These are phyloP conservation scores for Chaetomium olivaceum DNA, from an alignment of 2,329 filamentous ascomycete species.

Conservation along the genomic window DNA sequence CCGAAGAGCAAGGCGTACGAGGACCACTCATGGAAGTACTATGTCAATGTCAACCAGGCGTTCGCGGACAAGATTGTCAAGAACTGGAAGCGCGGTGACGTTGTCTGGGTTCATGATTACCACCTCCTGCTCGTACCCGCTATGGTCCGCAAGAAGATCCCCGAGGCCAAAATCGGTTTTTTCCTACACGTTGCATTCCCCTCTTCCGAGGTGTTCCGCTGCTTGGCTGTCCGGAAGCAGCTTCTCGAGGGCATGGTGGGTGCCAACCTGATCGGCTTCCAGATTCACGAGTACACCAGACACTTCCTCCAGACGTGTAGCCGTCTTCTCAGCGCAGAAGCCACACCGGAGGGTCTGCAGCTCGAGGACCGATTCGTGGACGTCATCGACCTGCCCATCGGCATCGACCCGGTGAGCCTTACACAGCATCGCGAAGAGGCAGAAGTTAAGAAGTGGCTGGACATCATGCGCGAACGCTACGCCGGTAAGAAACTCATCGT, in stretches of 20 bases:
- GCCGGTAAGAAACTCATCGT: conserved; percentile 88
- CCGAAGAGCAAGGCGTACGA: conserved; percentile 98
- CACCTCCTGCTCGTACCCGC: conserved; percentile 84
- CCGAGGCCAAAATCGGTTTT: conserved; percentile 93
- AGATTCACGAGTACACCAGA: conserved; percentile 87
- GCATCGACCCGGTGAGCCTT: conserved; percentile 81
- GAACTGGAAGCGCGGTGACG: conserved; percentile 90
- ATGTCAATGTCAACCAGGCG: conserved; percentile 86
- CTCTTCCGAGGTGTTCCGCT: conserved; percentile 93
- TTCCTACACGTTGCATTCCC: conserved; percentile 95
- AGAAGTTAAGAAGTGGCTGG: conserved; percentile 76
- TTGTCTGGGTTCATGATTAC: conserved; percentile 95
- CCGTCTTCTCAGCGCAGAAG: conserved; percentile 85
- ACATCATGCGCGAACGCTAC: conserved; percentile 79
- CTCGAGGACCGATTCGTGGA: conserved; percentile 93
- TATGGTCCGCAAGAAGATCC: conserved; percentile 87
- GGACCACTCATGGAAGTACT: conserved; percentile 95
- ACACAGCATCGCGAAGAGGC: conserved; percentile 67
- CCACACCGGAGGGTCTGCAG: conserved; percentile 82
- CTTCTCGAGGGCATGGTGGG: conserved; percentile 90
- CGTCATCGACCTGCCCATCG: conserved; percentile 81
- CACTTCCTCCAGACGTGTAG: conserved; percentile 97
- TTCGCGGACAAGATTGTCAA: conserved; percentile 89
- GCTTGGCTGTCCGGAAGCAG: conserved; percentile 81
- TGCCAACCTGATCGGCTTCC: conserved; percentile 89